Evolutionary conservation across 2,329 filamentous ascomycete species (phyloP).

Genomic region (Stagonosporopsis vannaccii): DNA sequence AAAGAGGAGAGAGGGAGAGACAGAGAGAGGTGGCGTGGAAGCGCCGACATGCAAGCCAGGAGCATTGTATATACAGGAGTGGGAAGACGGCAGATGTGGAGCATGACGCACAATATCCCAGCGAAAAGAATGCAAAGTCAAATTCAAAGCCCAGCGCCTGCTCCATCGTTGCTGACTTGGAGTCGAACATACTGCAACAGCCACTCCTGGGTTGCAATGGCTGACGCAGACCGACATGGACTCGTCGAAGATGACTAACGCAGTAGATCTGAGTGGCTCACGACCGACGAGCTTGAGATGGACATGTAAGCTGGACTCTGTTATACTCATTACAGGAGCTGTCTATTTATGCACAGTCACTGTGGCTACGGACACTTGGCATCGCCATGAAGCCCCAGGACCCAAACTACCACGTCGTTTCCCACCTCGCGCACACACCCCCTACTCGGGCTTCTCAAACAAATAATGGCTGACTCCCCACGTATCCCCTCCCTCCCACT

Average conservation of each 20-base stretch:
- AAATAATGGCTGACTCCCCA: slow-evolving; percentile 74
- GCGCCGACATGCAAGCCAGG: not conserved
- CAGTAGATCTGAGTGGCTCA: not conserved
- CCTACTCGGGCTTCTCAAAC: slow-evolving; percentile 64
- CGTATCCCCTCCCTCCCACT: slow-evolving; percentile 68
- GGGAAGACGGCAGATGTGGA: slow-evolving; percentile 1
- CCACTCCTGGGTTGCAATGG: not conserved
- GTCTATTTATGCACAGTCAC: not conserved
- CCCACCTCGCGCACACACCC: too few relatives aligned
- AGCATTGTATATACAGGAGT: slow-evolving; percentile 24
- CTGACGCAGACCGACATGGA: not conserved
- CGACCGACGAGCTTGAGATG: not conserved
- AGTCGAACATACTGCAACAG: not conserved
- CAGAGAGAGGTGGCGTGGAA: not conserved
- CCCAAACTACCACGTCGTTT: too few relatives aligned
- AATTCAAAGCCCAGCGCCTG: not conserved
- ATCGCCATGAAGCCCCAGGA: not conserved
- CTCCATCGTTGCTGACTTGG: not conserved
- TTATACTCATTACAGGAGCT: not conserved
- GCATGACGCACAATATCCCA: slow-evolving; percentile 18
- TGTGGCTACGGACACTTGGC: not conserved
- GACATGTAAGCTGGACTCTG: not conserved
- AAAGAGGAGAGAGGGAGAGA: not conserved
- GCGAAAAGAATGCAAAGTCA: slow-evolving; percentile 26
- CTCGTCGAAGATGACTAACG: not conserved